A percentile compares a stretch with the other conserved stretches of the same genome.
Conservation (phyloP, 495 filamentous ascomycete species). For the Penicillium soppii region DNA sequence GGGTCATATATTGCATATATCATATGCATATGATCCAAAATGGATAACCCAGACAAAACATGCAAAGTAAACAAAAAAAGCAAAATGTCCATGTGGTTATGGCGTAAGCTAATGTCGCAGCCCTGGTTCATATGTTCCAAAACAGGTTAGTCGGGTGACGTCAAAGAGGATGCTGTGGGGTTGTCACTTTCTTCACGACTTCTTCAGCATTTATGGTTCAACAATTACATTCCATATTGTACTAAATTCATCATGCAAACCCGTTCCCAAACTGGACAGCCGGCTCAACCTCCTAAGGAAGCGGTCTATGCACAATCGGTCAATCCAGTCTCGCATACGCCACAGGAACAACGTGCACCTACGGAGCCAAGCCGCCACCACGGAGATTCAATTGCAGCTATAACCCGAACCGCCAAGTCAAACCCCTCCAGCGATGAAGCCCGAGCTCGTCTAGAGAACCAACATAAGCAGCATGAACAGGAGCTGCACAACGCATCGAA, state of each 20-base stretch:
- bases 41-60: too few relatives aligned
- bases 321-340: conserved; percentile 50
- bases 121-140: too few relatives aligned
- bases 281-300: conserved; percentile 51
- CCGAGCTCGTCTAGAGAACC: conserved; percentile 14
- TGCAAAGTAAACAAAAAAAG: too few relatives aligned
- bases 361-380: conserved; percentile 25
- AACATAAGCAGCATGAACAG: conserved; percentile 16
- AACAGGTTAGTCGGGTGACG: conserved; percentile 21
- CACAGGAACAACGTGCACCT: conserved; percentile 45
- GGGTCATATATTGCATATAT: too few relatives aligned
- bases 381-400: conserved; percentile 33
- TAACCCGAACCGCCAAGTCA: conserved; percentile 38
- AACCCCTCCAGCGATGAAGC: conserved; percentile 38
- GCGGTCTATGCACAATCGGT: conserved; percentile 47
- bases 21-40: too few relatives aligned
- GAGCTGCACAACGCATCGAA: conserved; percentile 20
- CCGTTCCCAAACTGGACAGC: conserved; percentile 13
- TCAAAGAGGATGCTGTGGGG: conserved; percentile 7
- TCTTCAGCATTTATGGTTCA: not conserved
- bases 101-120: too few relatives aligned
- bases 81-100: too few relatives aligned
- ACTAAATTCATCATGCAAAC: conserved; percentile 15
- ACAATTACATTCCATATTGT: not conserved
- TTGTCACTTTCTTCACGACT: not conserved